These are phyloP conservation scores for Taiozyma sp. DNA, from an alignment of 1,139 yeast genomes.

Conservation along the genomic window DNA sequence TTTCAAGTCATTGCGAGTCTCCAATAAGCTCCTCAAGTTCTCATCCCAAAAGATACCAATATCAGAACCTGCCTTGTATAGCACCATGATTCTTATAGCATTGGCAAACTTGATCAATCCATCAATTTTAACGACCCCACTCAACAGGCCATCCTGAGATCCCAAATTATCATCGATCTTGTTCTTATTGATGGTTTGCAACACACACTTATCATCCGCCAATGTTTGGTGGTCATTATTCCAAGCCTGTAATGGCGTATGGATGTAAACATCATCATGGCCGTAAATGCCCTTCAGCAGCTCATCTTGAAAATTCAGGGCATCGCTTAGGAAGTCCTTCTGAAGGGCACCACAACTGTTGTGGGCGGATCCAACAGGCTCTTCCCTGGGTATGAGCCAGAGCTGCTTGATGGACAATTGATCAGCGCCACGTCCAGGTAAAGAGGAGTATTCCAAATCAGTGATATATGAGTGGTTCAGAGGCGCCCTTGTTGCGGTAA, in stretches of 20 bases:
- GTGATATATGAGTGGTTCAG: slow-evolving; percentile 11
- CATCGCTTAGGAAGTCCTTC: slow-evolving; percentile 28
- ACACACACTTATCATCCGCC: slow-evolving; percentile 25
- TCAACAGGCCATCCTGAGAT: slow-evolving; percentile 29
- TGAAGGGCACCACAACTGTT: slow-evolving; percentile 24
- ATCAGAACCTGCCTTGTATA: slow-evolving; percentile 19
- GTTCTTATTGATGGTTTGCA: slow-evolving; percentile 31
- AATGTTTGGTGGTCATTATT: slow-evolving; percentile 15
- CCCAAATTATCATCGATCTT: slow-evolving; percentile 7
- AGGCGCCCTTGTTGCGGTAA: slow-evolving; percentile 16
- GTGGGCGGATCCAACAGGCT: slow-evolving; percentile 4
- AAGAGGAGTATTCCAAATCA: slow-evolving; percentile 8
- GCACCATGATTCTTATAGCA: slow-evolving; percentile 33
- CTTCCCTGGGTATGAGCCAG: slow-evolving; percentile 19
- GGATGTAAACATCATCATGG: slow-evolving; percentile 20
- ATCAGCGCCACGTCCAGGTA: neutral
- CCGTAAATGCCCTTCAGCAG: slow-evolving; percentile 21
- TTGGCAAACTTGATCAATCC: slow-evolving; percentile 45
- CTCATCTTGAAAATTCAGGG: slow-evolving; percentile 27
- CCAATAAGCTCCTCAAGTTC: slow-evolving; percentile 20
- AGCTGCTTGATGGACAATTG: slow-evolving; percentile 13
- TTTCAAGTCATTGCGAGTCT: neutral
- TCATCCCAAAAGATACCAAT: slow-evolving; percentile 24
- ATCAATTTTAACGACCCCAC: slow-evolving; percentile 40
- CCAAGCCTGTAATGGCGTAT: slow-evolving; percentile 29